A percentile compares a stretch with the other conserved stretches of the same genome.
Conservation (phyloP, 805 yeast genomes). For the Torulaspora maleeae region DNA sequence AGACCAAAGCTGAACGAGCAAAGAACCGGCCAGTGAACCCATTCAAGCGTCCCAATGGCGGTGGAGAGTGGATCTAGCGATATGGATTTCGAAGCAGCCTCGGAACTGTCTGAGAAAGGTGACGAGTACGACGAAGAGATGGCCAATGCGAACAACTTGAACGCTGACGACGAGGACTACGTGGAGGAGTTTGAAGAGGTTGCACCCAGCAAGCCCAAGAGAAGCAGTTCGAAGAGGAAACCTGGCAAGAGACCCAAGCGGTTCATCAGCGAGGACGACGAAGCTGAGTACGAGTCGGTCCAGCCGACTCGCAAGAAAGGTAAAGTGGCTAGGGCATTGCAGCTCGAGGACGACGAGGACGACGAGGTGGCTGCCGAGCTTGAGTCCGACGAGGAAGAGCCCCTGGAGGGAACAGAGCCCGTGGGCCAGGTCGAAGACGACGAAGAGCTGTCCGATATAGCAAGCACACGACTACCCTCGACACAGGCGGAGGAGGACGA, state of each 20-base stretch:
- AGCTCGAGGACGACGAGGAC: conserved; percentile 16
- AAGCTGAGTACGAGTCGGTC: conserved; percentile 14
- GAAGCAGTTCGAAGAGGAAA: conserved; percentile 1
- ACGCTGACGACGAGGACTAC: conserved; percentile 20
- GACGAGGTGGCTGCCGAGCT: conserved; percentile 9
- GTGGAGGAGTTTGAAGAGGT: conserved; percentile 14
- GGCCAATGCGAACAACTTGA: conserved; percentile 10
- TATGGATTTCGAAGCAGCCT: conserved; percentile 14
- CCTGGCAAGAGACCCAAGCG: conserved; percentile 14
- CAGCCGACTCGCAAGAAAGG: conserved; percentile 10
- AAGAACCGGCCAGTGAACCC: neutral
- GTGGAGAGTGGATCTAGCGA: conserved; percentile 23
- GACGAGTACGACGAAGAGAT: conserved; percentile 13
- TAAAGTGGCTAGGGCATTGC: conserved; percentile 1
- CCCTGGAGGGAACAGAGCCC: conserved; percentile 20
- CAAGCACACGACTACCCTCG: conserved; percentile 3
- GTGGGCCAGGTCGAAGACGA: conserved; percentile 12
- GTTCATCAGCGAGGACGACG: conserved; percentile 2
- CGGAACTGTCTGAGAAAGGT: conserved; percentile 15
- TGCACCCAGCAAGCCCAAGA: conserved; percentile 2
- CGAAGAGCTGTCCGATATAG: conserved; percentile 2
- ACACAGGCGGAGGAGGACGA: conserved; percentile 14
- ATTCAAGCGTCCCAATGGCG: neutral
- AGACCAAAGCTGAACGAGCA: neutral
- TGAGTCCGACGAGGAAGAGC: conserved; percentile 8